Conservation (phyloP, 2,329 filamentous ascomycete species). For the Torrubiella hemipterigena region DNA sequence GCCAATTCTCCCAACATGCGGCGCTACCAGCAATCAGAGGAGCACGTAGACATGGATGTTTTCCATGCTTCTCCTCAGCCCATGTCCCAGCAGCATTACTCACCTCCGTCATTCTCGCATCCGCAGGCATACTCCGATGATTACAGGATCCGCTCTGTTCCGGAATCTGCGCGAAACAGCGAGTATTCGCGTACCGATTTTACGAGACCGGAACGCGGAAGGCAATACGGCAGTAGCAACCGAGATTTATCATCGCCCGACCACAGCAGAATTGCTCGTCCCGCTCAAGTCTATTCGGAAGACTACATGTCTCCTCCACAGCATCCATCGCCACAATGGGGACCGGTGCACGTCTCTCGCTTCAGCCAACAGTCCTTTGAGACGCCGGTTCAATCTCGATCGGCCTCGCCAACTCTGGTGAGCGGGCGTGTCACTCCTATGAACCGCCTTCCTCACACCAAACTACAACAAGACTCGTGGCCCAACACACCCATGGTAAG, state of each 20-base stretch:
- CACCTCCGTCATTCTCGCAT: constrained; percentile 1
- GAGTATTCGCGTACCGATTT: no score
- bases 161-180: constrained; percentile 1
- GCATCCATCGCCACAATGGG: constrained; percentile 8
- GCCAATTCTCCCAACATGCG: constrained; percentile 6
- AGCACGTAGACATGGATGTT: constrained; percentile 7
- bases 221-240: not conserved
- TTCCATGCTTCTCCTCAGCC: constrained; percentile 1
- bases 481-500: constrained; percentile 14
- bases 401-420: constrained; percentile 16
- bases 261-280: constrained; percentile 13
- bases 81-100: not conserved
- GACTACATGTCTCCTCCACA: no score
- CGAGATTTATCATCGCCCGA: constrained; percentile 15
- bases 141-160: constrained; percentile 1
- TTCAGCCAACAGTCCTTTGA: constrained; percentile 10
- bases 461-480: constrained; percentile 13
- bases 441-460: constrained; percentile 10
- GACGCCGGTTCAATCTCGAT: constrained; percentile 10
- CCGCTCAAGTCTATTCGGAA: constrained; percentile 10
- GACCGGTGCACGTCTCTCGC: constrained; percentile 6
- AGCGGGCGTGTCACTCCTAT: constrained; percentile 15
- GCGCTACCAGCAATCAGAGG: constrained; percentile 4
- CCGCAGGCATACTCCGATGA: constrained; percentile 2
- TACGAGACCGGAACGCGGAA: no score